Evolutionary conservation across 2,329 filamentous ascomycete species (phyloP).

Genomic region (Fusarium humuli): DNA sequence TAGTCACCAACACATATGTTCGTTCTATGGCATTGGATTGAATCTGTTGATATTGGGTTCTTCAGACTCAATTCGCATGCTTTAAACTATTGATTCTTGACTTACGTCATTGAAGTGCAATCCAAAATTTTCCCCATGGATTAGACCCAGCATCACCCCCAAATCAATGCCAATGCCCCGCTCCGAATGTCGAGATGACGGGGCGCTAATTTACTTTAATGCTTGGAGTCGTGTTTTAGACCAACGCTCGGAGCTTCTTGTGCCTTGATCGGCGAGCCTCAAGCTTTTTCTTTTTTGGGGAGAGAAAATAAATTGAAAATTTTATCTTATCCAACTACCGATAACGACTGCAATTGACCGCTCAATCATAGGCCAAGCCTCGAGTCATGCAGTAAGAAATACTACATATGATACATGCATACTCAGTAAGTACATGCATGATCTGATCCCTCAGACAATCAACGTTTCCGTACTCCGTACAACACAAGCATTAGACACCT

Average conservation of each 20-base stretch:
- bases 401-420: not conserved
- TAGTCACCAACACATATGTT: not conserved
- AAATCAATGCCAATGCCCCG: constrained; percentile 14
- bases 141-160: constrained; percentile 1
- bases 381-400: constrained; percentile 20
- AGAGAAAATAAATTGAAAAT: not conserved
- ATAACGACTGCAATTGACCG: not conserved
- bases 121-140: constrained; percentile 19
- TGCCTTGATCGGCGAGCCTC: constrained; percentile 14
- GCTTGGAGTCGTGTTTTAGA: constrained; percentile 8
- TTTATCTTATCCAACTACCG: not conserved
- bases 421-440: not conserved
- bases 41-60: not conserved
- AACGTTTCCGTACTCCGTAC: not conserved
- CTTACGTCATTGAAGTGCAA: constrained; percentile 38
- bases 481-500: constrained; percentile 18
- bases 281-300: constrained; percentile 19
- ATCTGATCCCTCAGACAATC: constrained; percentile 5
- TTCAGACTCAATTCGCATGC: constrained; percentile 8
- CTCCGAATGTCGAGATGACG: constrained; percentile 5
- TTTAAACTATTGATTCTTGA: constrained; percentile 2
- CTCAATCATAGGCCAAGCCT: not conserved
- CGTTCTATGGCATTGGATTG: too few relatives aligned
- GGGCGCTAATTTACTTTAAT: constrained; percentile 18
- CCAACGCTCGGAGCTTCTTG: constrained; percentile 28